Conservation (phyloP, 129 eudicot genomes). For the Centrapalus pauciflorus region DNA sequence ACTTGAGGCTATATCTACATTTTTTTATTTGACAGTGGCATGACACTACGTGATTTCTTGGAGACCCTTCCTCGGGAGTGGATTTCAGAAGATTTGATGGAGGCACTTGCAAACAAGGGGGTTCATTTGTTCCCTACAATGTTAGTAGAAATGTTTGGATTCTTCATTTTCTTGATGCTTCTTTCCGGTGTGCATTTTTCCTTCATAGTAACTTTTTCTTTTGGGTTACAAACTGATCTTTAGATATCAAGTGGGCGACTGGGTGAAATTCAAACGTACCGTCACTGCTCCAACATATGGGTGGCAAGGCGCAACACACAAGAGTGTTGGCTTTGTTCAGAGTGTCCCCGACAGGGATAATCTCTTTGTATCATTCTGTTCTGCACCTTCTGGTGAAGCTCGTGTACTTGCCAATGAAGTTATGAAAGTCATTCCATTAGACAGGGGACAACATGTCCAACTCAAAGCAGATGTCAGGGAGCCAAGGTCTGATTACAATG, state of each 20-base stretch:
- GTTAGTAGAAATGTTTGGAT: constrained; percentile 34
- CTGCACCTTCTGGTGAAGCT: constrained; percentile 88
- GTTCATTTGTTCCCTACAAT: constrained; percentile 85
- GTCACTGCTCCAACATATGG: constrained; percentile 69
- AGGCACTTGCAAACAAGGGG: constrained; percentile 73
- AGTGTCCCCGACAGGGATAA: constrained; percentile 72
- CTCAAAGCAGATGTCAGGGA: constrained; percentile 71
- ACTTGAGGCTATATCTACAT: not conserved
- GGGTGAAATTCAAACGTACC: constrained; percentile 90
- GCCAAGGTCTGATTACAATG: constrained; percentile 63
- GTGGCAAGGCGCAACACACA: constrained; percentile 93
- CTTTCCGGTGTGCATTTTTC: not conserved
- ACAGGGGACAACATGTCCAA: constrained; percentile 91
- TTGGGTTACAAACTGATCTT: constrained; percentile 1
- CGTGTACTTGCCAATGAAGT: constrained; percentile 80
- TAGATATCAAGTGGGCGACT: constrained; percentile 91
- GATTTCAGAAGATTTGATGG: constrained; percentile 97
- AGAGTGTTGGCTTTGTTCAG: constrained; percentile 92
- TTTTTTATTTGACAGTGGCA: constrained; percentile 67
- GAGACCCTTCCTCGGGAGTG: constrained; percentile 98
- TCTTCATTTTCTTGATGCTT: constrained; percentile 1
- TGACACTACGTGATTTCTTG: constrained; percentile 85
- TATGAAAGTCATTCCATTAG: constrained; percentile 87
- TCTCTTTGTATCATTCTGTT: constrained; percentile 76
- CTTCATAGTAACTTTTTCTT: not conserved